Base-by-base conservation (phyloP, 805 yeast species). In the Candida xyloterini region DNA sequence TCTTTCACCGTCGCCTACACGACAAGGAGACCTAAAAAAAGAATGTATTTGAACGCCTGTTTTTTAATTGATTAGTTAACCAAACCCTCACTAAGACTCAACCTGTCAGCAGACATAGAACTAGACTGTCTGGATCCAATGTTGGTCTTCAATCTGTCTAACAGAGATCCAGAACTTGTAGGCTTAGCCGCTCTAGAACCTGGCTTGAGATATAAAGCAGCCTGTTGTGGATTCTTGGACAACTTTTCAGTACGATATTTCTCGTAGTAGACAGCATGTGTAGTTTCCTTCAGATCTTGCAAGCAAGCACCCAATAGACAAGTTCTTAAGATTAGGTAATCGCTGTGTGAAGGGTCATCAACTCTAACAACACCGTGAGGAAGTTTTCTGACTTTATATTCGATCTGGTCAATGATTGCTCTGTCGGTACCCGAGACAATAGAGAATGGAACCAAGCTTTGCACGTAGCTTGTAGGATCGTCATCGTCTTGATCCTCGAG, bases 351-450 rank as follows among this genome's bases (percentile, higher is more conserved):
- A 42, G 84, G 91, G 60, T 87, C 85, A 58, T 85, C 95, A 40
- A 85, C 84, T 58, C 82, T 88, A 26, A 84, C 90, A 27, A 78
- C 62, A 20, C 95, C 96, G 89, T 95, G 84, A 42, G 90, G 90
- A 56, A 85, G 83, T 56, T 76, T 75, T 66, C 95, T 77, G 18
- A 91, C 96, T 41, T 81, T 73, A 27, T 85, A 90, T 27, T 57
- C 60, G 55, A 80, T 72, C 35, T 95, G 95, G 59, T 84, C 90
- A 33, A 74, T 63, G 33, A 71, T 67, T 48, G 77, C 78, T 27
- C 82, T 80, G 48, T 78, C 79, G 7, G 88, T 84, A 10, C 96
- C 86, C 14, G 95, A 96, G 30, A 89, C 81, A 46, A 93, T 84
- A 10, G 98, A 96, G 68, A 87, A 90, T 33, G 99, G 99, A 48